Evolutionary conservation across 2,329 filamentous ascomycete species (phyloP).

Genomic region (Arthrobotrys entomopaga): DNA sequence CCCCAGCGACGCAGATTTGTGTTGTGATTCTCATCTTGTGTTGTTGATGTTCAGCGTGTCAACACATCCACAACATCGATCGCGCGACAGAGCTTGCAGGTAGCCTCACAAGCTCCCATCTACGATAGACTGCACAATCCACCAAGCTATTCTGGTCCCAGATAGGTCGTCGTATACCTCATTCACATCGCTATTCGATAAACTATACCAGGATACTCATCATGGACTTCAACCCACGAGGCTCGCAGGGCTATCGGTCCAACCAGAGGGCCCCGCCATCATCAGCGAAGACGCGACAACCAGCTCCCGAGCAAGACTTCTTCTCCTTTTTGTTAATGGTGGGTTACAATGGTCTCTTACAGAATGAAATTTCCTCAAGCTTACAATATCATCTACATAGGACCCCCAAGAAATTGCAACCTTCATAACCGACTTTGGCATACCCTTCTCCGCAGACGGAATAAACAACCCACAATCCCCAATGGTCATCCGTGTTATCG

Average conservation of each 20-base stretch:
- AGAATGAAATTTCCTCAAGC: neutral
- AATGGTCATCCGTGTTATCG: conserved; percentile 96
- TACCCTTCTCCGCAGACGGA: conserved; percentile 85
- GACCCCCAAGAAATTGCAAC: conserved; percentile 80
- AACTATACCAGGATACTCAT: neutral
- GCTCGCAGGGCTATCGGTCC: conserved; percentile 47
- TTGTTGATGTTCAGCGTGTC: conserved; percentile 37
- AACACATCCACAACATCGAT: conserved; percentile 14
- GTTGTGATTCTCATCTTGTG: conserved; percentile 36
- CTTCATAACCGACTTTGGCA: conserved; percentile 96
- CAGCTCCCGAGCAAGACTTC: conserved; percentile 32
- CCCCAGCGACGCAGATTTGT: conserved; percentile 40
- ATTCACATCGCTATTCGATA: neutral
- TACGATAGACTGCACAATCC: neutral
- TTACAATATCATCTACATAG: conserved; percentile 65
- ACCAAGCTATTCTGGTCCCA: neutral
- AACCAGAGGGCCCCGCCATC: conserved; percentile 50
- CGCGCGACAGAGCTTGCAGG: conserved; percentile 8
- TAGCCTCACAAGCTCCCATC: neutral
- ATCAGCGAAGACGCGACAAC: conserved; percentile 43
- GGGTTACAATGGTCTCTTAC: neutral
- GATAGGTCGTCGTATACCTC: neutral
- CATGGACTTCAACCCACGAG: conserved; percentile 54
- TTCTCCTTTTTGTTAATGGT: conserved; percentile 50
- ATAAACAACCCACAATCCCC: conserved; percentile 92